Evolutionary conservation across 2,329 filamentous ascomycete species (phyloP).

Genomic region (Cadophora sp.): DNA sequence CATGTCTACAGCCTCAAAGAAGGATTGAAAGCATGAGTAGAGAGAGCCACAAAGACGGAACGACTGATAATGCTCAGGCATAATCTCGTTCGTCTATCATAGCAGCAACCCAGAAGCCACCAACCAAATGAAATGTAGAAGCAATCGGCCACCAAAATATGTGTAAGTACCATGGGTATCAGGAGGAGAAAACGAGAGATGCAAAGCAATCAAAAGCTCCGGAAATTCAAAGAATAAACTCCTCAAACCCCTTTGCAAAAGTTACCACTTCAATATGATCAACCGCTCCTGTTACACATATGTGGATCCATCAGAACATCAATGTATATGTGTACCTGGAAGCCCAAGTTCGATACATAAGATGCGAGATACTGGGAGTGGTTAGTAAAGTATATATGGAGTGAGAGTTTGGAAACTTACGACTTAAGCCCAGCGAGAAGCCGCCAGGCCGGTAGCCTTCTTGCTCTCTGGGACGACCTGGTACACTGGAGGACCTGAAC

Average conservation of each 20-base stretch:
- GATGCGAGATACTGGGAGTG: background rate
- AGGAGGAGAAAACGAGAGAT: background rate
- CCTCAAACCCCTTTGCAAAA: slow-evolving; percentile 1
- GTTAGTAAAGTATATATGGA: background rate
- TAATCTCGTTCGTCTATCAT: background rate
- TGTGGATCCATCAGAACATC: background rate
- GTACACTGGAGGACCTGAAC: background rate
- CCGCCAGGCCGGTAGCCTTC: background rate
- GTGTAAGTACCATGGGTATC: slow-evolving; percentile 7
- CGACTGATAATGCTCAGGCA: background rate
- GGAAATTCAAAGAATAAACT: slow-evolving; percentile 4
- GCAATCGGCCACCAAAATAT: background rate
- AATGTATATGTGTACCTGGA: slow-evolving; percentile 2
- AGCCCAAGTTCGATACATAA: background rate
- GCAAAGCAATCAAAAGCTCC: background rate
- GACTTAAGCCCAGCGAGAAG: slow-evolving; percentile 6
- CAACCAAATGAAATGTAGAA: background rate
- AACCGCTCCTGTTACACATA: background rate
- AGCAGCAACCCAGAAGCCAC: background rate
- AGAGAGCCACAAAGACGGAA: background rate
- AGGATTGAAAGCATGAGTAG: background rate
- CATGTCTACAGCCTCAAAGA: background rate
- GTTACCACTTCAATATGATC: background rate
- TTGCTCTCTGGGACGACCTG: background rate
- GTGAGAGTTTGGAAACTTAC: background rate